Percentiles rank a stretch among this genome's conserved stretches.
Conservation (phyloP, 2,329 filamentous ascomycete species). For the Fusarium sublunatum region DNA sequence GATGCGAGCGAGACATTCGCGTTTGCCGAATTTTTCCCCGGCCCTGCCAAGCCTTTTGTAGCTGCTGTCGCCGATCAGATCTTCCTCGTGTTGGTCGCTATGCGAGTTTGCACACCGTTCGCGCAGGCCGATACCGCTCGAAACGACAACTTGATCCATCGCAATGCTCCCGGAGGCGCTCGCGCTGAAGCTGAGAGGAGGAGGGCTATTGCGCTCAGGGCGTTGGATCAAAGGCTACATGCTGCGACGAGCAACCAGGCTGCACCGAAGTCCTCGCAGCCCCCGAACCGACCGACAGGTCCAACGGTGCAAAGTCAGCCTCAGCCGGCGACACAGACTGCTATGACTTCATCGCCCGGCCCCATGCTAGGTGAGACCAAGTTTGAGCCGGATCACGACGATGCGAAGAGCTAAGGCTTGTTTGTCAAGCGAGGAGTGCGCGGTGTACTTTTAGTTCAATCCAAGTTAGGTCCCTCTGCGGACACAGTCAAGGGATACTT, state of each 20-base stretch:
- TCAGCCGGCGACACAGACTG: conserved; percentile 65
- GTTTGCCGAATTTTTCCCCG: conserved; percentile 95
- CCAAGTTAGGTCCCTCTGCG: conserved; percentile 1
- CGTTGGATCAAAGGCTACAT: conserved; percentile 89
- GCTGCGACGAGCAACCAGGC: conserved; percentile 73
- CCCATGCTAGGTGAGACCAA: conserved; percentile 75
- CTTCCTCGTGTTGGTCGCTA: conserved; percentile 78
- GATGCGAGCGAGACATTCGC: conserved; percentile 97
- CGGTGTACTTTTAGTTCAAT: conserved; percentile 34
- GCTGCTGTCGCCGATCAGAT: conserved; percentile 74
- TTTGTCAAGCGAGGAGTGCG: conserved; percentile 2
- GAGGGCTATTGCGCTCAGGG: conserved; percentile 88
- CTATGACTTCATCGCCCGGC: conserved; percentile 66
- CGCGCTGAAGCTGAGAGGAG: conserved; percentile 92
- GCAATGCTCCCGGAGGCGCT: conserved; percentile 73
- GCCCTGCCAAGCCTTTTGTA: conserved; percentile 81
- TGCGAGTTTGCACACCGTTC: conserved; percentile 87
- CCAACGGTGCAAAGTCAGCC: conserved; percentile 69
- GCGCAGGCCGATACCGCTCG: conserved; percentile 82
- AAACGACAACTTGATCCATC: conserved; percentile 67
- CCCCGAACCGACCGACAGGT: conserved; percentile 58
- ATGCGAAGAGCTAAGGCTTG: conserved; percentile 49
- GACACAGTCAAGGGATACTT: conserved; percentile 6
- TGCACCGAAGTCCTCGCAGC: conserved; percentile 45
- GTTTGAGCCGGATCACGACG: conserved; percentile 73